phyloP scores from a whole-genome alignment of 768 basidiomycete genomes.

The Mycena polygramma region DNA sequence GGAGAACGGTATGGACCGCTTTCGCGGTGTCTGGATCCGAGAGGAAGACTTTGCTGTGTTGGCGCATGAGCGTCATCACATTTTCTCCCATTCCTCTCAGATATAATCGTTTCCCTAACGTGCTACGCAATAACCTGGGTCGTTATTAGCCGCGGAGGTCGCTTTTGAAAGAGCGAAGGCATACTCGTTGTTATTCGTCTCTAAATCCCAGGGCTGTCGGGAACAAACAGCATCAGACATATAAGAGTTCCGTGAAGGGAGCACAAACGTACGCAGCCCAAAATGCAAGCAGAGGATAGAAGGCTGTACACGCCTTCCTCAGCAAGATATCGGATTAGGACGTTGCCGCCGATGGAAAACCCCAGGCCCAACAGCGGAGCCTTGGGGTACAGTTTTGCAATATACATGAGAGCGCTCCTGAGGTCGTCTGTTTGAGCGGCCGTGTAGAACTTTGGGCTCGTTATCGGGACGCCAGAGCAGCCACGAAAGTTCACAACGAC shows the following conservation, averaged over 20 bases:
- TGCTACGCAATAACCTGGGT: conserved; percentile 66
- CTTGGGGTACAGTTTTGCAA: conserved; percentile 77
- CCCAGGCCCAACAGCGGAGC: conserved; percentile 90
- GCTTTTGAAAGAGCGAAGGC: conserved; percentile 19
- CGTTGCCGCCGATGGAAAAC: conserved; percentile 94
- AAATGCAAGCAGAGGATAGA: conserved; percentile 72
- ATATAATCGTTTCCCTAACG: conserved; percentile 71
- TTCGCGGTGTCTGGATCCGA: conserved; percentile 64
- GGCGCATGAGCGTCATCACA: conserved; percentile 67
- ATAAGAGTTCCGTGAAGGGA: not conserved
- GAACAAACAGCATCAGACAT: conserved; percentile 21
- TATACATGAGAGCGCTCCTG: conserved; percentile 82
- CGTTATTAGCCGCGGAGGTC: not conserved
- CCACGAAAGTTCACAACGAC: conserved; percentile 95
- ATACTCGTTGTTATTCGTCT: conserved; percentile 39
- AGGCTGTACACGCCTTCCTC: conserved; percentile 81
- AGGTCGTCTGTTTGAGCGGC: conserved; percentile 93
- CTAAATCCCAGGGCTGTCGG: conserved; percentile 65
- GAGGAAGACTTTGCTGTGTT: conserved; percentile 62
- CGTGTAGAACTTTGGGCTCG: conserved; percentile 86
- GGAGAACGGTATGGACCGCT: conserved; percentile 58
- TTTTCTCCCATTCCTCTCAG: conserved; percentile 87
- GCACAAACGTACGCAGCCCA: conserved; percentile 77
- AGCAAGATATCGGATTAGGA: conserved; percentile 89
- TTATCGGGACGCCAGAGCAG: conserved; percentile 89